These are phyloP conservation scores for Gnomoniopsis smithogilvyi DNA, from an alignment of 2,329 filamentous ascomycete genomes.

Conservation along the genomic window DNA sequence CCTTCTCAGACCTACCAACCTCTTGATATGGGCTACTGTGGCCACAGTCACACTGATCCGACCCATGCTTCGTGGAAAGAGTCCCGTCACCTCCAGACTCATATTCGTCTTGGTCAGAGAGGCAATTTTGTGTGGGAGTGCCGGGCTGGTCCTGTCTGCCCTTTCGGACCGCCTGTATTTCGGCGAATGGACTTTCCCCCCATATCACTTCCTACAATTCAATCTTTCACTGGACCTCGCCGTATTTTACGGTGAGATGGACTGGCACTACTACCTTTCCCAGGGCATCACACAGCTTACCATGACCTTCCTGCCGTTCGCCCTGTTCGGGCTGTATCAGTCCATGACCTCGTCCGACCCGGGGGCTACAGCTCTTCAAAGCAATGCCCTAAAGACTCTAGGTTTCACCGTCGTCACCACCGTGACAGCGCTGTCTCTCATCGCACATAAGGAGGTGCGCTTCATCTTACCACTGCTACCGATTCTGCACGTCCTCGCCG, in stretches of 20 bases:
- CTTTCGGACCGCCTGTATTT: constrained; percentile 77
- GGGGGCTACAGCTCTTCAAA: constrained; percentile 31
- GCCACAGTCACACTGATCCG: constrained; percentile 41
- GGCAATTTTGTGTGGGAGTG: constrained; percentile 58
- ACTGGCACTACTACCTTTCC: constrained; percentile 88
- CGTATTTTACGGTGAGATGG: constrained; percentile 87
- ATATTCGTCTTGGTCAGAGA: constrained; percentile 59
- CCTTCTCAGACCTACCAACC: constrained; percentile 84
- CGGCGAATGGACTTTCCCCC: constrained; percentile 81
- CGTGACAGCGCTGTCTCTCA: constrained; percentile 64
- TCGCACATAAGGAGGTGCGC: constrained; percentile 94
- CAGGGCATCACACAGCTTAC: constrained; percentile 87
- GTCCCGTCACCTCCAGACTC: constrained; percentile 40
- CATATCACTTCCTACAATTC: constrained; percentile 83
- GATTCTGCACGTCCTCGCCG: constrained; percentile 76
- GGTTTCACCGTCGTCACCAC: constrained; percentile 58
- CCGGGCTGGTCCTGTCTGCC: constrained; percentile 61
- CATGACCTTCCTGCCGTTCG: constrained; percentile 79
- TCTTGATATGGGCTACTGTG: constrained; percentile 77
- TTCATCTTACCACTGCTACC: constrained; percentile 94
- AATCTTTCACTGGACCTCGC: constrained; percentile 86
- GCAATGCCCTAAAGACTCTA: constrained; percentile 50
- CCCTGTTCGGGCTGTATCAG: constrained; percentile 60
- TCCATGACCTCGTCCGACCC: constrained; percentile 34
- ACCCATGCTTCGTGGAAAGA: constrained; percentile 36